Evolutionary conservation across 2,329 filamentous ascomycete species (phyloP), one percentile per base, ranked within the genome.

Genomic region (Colletotrichum sublineola): DNA sequence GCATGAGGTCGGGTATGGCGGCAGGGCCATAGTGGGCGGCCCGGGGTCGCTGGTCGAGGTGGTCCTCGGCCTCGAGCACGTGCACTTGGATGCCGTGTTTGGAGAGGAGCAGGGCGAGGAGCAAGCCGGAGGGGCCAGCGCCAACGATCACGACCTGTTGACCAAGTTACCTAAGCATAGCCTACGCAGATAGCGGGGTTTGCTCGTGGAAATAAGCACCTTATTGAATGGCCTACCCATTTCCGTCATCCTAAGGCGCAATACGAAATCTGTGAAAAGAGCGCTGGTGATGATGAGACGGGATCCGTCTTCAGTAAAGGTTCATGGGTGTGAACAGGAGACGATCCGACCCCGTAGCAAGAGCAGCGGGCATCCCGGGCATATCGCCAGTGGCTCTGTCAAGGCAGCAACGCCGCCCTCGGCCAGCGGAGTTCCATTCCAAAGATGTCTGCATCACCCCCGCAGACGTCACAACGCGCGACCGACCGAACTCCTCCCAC

Each of bases 11-110:
- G 50, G 86, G 86, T 55, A 89, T 85, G 1, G 89, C 89, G 0
- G 89, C 84, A 0, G 87, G 84, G 4, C 87, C 88, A 77, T 91
- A 91, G 79, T 91, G 88, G 3, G 89, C 88, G 18, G 90, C 90
- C 38, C 90, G 88, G 0, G 90, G 90, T 69, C 89, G 88, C 69
- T 86, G 82, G 80, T 91, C 88, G 57, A 91, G 83, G 66, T 86
- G 81, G 36, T 83, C 78, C 2, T 86, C 84, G 3, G 86, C 86
- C 75, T 92, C 90, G 65, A 92, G 81, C 31, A 90, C 82, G 33
- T 85, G 85, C 55, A 88, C 85, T 40, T 83, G 80, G 71, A 90
- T 87, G 56, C 84, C 83, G 64, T 86, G 83, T 75, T 86, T 85
- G 29, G 87, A 83, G 8, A 91, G 84, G 2, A 90, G 82, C 3